Evolutionary conservation across 345 rosid species (phyloP), one percentile per base, ranked within the genome.

Genomic region (Durio zibethinus): DNA sequence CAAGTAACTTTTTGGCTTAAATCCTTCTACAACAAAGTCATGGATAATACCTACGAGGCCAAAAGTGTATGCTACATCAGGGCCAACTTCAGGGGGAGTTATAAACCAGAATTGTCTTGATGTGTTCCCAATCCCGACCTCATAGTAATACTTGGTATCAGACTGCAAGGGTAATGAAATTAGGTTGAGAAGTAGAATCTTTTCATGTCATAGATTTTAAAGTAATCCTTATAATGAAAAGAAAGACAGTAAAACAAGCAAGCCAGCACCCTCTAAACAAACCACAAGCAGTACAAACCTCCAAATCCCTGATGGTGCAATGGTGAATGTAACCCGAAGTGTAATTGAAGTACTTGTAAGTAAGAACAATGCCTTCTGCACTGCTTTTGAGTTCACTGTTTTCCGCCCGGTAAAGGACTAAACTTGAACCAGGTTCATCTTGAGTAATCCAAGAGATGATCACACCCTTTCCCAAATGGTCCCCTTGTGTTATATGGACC

Each of bases 291-390:
- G 21, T 43, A 25, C 79, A 72, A 79, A 94, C 98, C 91, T 91
- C 88, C 78, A 94, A 87, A 80, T 83, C 78, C 16, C 64, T 66
- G 10, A 93, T 86, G 57, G 90, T 71, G 81, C 92, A 88, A 75
- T 94, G 98, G 47, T 93, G 98, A 82, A 95, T 93, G 78, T 82
- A 95, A 73, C 97, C 97, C 50, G 99, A 95, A 10, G 93, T 91
- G 86, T 95, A 95, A 82, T 93, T 87, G 81, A 69, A 87, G 89
- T 76, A 93, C 16, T 78, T 83, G 85, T 93, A 90, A 20, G 83
- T 87, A 48, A 79, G 75, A 64, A 90, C 68, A 2, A 81, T 75
- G 74, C 91, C 97, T 7, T 90, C 84, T 0, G 90, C 92, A 59
- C 10, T 40, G 27, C 81, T 81, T 60, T 84, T 84, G 27, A 68